Base-by-base conservation (phyloP, 2,329 filamentous ascomycete species). In the Cadophora sp. region DNA sequence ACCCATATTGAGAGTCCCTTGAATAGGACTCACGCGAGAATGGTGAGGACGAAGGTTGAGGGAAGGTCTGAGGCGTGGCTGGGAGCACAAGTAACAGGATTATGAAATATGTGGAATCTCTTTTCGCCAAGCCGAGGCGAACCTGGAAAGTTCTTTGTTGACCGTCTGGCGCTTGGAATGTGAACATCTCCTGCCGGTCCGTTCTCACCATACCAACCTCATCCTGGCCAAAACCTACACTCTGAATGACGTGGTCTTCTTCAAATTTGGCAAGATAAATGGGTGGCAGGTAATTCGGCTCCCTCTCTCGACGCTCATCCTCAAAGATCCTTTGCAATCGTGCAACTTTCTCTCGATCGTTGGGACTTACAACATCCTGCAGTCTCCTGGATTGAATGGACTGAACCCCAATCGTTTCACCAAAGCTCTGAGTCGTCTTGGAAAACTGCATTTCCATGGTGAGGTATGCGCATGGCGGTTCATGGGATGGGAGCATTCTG, bases 21-120 rank as follows among this genome's bases (percentile, higher is more conserved):
- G 73, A 73, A 58, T 71, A 69, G 0, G 71, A 68, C 1, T 77
- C 76, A 40, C 75, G 71, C 11, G 74, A 66, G 62, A 73, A 77
- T 48, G 75, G 73, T 3, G 75, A 74, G 48, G 73, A 68, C 0
- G 69, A 69, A 16, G 74, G 64, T 34, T 71, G 74, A 24, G 72
- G 73, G 55, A 70, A 76, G 27, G 68, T 11, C 62, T 74, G 73
- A 48, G 73, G 74, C 29, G 73, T 72, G 8, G 70, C 58, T 26
- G 76, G 73, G 4, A 75, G 56, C 56, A 74, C 66, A 27, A 77
- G 62, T 12, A 74, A 29, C 19, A 89, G 73, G 8, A 89, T 85
- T 51, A 90, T 82, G 71, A 89, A 89, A 76, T 87, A 90, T 67
- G 89, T 87, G 48, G 87, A 87, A 4, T 87, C 85, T 69, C 85